These are phyloP conservation scores for Termitomyces sp. DNA, from an alignment of 768 basidiomycete genomes.

Conservation along the genomic window DNA sequence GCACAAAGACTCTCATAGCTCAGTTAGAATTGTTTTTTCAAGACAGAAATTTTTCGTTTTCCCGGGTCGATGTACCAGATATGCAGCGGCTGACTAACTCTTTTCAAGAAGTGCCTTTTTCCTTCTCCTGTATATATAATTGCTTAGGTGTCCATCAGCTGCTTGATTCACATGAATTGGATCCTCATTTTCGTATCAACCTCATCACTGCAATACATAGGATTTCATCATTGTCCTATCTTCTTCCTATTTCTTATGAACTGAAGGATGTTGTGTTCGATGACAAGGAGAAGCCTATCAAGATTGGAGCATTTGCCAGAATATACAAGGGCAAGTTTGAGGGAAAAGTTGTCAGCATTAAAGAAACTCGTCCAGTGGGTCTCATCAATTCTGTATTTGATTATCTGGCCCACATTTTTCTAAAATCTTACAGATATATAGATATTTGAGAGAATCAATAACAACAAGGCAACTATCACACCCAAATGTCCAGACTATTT, in stretches of 20 bases:
- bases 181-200: neutral
- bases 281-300: too few species aligned
- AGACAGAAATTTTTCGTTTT: neutral
- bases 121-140: neutral
- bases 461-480: neutral
- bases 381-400: neutral
- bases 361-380: neutral
- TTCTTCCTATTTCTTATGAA: neutral
- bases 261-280: neutral
- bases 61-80: neutral
- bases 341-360: neutral
- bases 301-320: neutral
- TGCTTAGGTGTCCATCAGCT: neutral
- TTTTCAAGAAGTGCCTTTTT: neutral
- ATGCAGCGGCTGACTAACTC: neutral
- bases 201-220: neutral
- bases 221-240: neutral
- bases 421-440: neutral
- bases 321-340: neutral
- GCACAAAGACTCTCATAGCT: neutral
- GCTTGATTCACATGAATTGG: neutral
- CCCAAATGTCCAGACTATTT: neutral
- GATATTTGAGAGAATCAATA: neutral
- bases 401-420: too few species aligned
- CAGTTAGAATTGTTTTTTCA: neutral